Conservation (phyloP, 495 filamentous ascomycete species). For the Staphylotrichum longicolle region DNA sequence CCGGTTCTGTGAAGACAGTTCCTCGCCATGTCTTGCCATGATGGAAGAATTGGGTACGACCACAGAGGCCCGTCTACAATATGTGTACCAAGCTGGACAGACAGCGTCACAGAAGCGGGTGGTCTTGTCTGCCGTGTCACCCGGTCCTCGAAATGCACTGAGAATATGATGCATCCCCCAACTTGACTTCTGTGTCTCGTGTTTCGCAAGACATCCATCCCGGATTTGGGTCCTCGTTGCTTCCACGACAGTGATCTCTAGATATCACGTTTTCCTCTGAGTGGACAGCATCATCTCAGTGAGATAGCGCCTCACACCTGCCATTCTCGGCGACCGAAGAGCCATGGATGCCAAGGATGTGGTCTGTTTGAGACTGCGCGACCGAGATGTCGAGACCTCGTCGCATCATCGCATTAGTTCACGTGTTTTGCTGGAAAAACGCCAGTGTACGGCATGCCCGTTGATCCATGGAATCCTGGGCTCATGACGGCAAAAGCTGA, state of each 20-base stretch:
- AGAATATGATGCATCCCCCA: too few relatives aligned
- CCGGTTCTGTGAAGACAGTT: too few relatives aligned
- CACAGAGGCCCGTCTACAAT: too few relatives aligned
- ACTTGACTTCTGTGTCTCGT: too few relatives aligned
- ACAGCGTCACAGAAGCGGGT: too few relatives aligned
- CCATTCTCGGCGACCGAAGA: constrained; percentile 12
- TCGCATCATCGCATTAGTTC: neutral
- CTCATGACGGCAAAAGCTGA: neutral
- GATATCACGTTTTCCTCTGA: constrained; percentile 1
- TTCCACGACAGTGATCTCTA: neutral
- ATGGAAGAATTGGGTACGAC: too few relatives aligned
- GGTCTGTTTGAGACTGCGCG: neutral
- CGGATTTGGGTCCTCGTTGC: neutral
- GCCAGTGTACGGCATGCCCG: neutral
- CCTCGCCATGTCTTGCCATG: too few relatives aligned
- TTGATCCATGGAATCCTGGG: neutral
- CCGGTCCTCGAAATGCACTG: too few relatives aligned
- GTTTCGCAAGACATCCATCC: neutral
- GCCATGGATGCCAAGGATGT: neutral
- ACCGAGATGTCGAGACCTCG: neutral
- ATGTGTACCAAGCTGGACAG: too few relatives aligned
- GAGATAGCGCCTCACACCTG: constrained; percentile 6
- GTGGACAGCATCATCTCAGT: constrained; percentile 3
- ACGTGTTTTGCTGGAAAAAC: neutral
- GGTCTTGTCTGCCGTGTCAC: too few relatives aligned